Evolutionary conservation across 2,329 filamentous ascomycete species (phyloP).

Genomic region (Apiospora arundinis): DNA sequence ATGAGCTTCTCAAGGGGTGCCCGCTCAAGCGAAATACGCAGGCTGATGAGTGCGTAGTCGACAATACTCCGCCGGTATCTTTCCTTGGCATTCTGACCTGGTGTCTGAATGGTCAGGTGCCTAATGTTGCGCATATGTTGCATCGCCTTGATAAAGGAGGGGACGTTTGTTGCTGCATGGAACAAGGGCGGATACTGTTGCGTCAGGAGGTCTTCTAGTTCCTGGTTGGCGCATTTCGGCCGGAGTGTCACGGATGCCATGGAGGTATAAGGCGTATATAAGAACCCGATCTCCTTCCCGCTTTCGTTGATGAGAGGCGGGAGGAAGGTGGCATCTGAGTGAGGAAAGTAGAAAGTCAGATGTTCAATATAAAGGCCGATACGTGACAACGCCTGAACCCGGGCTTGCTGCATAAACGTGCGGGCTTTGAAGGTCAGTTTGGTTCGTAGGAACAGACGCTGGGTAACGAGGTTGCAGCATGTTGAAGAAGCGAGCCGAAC

Average conservation of each 20-base stretch:
- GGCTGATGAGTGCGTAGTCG: slow-evolving; percentile 87
- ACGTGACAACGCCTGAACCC: slow-evolving; percentile 75
- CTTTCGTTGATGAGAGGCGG: slow-evolving; percentile 82
- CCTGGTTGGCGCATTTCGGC: slow-evolving; percentile 80
- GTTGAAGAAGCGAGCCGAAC: slow-evolving; percentile 73
- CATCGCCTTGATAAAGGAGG: slow-evolving; percentile 81
- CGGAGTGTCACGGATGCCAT: slow-evolving; percentile 65
- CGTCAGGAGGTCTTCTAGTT: slow-evolving; percentile 81
- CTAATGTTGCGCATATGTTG: slow-evolving; percentile 71
- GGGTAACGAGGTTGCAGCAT: slow-evolving; percentile 73
- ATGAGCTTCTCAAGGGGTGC: slow-evolving; percentile 69
- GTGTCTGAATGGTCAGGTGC: slow-evolving; percentile 79
- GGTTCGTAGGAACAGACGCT: slow-evolving; percentile 71
- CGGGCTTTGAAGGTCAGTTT: slow-evolving; percentile 74
- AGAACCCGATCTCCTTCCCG: slow-evolving; percentile 79
- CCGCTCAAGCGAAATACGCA: slow-evolving; percentile 83
- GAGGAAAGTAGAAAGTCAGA: slow-evolving; percentile 78
- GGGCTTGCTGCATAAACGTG: slow-evolving; percentile 76
- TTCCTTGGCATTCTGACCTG: slow-evolving; percentile 71
- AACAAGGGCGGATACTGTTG: slow-evolving; percentile 89
- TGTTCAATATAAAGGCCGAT: slow-evolving; percentile 82
- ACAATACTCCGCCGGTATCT: slow-evolving; percentile 79
- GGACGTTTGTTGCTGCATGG: slow-evolving; percentile 86
- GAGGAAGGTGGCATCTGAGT: slow-evolving; percentile 79
- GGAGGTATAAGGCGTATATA: slow-evolving; percentile 79